Percentiles rank a stretch among this genome's conserved stretches.
These are phyloP conservation scores for Botryotinia globosa DNA, from an alignment of 2,329 filamentous ascomycete genomes.

Conservation along the genomic window DNA sequence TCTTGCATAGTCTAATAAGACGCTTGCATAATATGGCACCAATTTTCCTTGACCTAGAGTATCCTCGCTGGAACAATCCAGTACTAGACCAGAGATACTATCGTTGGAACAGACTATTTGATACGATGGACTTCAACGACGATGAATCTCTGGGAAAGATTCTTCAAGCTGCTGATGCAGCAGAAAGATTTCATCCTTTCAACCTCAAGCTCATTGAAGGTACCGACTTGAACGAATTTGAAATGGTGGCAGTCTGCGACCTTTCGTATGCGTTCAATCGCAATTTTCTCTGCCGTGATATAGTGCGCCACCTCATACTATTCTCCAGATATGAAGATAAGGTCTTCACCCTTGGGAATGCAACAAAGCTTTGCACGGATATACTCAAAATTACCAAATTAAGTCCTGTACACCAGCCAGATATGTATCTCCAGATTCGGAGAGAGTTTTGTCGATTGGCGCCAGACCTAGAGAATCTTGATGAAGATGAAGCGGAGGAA, in stretches of 20 bases:
- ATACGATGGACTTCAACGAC: neutral
- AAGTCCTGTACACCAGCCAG: neutral
- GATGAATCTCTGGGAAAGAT: neutral
- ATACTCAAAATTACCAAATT: neutral
- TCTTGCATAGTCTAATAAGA: neutral
- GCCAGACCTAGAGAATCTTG: neutral
- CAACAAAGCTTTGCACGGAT: neutral
- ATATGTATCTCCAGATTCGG: neutral
- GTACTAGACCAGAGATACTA: neutral
- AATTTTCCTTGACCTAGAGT: neutral
- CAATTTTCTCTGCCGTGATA: neutral
- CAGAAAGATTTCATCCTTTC: neutral
- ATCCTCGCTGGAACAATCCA: neutral
- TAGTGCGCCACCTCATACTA: neutral
- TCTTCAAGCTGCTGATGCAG: neutral
- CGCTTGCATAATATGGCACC: neutral
- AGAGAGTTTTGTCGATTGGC: neutral
- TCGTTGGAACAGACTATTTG: neutral
- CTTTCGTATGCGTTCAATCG: slow-evolving; percentile 8
- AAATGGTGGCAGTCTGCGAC: neutral
- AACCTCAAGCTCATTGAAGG: neutral
- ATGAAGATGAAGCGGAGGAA: neutral
- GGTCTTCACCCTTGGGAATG: neutral
- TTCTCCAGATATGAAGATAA: neutral
- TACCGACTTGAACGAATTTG: neutral